These are phyloP conservation scores for Fagopyrum esculentum DNA, from an alignment of 148 eudicot genomes.

Conservation along the genomic window DNA sequence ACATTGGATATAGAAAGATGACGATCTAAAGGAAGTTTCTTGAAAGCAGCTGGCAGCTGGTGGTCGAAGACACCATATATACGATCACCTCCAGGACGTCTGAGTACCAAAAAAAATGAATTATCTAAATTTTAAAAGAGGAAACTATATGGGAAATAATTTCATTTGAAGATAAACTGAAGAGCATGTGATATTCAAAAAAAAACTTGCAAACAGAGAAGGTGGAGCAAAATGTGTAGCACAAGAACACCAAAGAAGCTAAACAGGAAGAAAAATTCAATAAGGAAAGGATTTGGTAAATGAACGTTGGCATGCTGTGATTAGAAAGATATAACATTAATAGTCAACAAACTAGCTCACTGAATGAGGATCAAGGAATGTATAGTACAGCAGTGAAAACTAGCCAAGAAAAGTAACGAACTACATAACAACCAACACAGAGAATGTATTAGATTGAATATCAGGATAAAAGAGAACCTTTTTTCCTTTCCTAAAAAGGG, in stretches of 20 bases:
- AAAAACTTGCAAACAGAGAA: background rate
- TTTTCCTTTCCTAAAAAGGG: background rate
- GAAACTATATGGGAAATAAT: background rate
- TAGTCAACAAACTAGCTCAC: background rate
- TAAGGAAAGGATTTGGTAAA: background rate
- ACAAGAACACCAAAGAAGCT: background rate
- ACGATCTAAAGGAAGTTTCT: conserved; percentile 97
- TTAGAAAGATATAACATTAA: background rate
- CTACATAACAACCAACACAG: background rate
- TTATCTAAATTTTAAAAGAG: background rate
- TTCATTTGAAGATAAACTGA: background rate
- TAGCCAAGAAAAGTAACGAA: background rate
- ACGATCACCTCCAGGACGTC: conserved; percentile 96
- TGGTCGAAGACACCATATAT: conserved; percentile 95
- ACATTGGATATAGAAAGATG: conserved; percentile 91
- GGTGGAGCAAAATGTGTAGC: background rate
- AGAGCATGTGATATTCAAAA: background rate
- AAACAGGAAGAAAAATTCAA: background rate
- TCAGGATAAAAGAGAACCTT: background rate
- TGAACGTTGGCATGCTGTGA: background rate
- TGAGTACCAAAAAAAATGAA: conserved; percentile 21
- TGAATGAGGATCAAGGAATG: background rate
- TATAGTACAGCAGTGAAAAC: background rate
- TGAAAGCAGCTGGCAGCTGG: conserved; percentile 96
- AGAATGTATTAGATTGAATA: too few species aligned